A percentile compares a stretch with the other conserved stretches of the same genome.
Conservation (phyloP, 169 alveolate genomes). For the Plasmodium knowlesi region DNA sequence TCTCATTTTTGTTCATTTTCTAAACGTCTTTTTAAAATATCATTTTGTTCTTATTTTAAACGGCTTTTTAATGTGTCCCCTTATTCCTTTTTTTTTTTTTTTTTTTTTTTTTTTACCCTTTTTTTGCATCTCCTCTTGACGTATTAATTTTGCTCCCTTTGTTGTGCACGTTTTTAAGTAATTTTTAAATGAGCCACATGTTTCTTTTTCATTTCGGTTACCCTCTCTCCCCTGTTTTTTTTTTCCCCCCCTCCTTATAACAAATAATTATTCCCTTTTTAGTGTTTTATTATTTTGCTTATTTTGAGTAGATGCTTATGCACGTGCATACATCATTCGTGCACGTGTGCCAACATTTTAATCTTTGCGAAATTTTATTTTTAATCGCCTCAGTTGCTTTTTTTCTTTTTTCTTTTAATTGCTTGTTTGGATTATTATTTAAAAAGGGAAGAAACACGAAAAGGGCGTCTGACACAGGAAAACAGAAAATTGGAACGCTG, state of each 20-base stretch:
- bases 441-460: background rate
- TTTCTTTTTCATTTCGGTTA: background rate
- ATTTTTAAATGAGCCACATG: background rate
- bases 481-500: background rate
- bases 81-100: background rate
- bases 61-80: background rate
- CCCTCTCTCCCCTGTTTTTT: background rate
- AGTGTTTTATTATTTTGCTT: background rate
- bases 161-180: background rate
- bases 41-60: background rate
- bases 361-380: background rate
- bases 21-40: background rate
- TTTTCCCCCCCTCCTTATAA: background rate
- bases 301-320: background rate
- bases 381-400: background rate
- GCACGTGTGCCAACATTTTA: conserved; percentile 2
- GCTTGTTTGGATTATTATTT: background rate
- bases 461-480: background rate
- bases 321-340: background rate
- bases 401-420: background rate
- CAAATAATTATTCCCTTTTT: background rate
- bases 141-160: background rate
- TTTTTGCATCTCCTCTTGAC: background rate
- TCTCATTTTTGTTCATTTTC: background rate
- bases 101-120: background rate